These are phyloP conservation scores for Dipteronia dyeriana DNA, from an alignment of 345 rosid species.

Conservation along the genomic window DNA sequence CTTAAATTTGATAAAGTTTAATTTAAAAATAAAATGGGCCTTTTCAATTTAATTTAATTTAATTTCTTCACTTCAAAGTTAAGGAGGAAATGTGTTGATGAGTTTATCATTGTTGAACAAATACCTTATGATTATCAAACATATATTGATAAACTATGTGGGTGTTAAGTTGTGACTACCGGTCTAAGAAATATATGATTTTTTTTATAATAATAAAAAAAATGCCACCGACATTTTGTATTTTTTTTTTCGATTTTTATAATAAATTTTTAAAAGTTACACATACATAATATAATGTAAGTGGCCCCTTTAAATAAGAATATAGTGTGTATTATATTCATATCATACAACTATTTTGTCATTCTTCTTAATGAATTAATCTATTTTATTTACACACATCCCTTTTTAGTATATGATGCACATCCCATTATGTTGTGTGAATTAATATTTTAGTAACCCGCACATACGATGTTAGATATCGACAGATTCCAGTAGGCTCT, in stretches of 20 bases:
- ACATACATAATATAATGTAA: background rate
- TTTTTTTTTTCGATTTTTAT: background rate
- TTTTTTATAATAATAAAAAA: background rate
- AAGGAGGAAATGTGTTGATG: constrained; percentile 17
- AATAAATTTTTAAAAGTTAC: background rate
- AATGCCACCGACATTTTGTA: constrained; percentile 11
- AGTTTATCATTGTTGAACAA: constrained; percentile 21
- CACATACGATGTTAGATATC: no score
- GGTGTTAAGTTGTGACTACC: background rate
- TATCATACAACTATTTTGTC: background rate
- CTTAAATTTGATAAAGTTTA: background rate
- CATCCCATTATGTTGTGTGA: no score
- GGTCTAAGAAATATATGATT: background rate
- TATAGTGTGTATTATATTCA: background rate
- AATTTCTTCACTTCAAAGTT: constrained; percentile 46
- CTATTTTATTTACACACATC: no score
- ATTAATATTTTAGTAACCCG: no score
- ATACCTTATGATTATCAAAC: background rate
- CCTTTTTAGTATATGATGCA: no score
- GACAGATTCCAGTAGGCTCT: no score
- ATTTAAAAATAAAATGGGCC: background rate
- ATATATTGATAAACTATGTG: background rate
- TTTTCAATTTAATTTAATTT: background rate
- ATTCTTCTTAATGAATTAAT: background rate
- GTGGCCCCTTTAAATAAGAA: constrained; percentile 2